Evolutionary conservation across 2,329 filamentous ascomycete species (phyloP), one percentile per base, ranked within the genome.

Genomic region (Botrytis aclada): DNA sequence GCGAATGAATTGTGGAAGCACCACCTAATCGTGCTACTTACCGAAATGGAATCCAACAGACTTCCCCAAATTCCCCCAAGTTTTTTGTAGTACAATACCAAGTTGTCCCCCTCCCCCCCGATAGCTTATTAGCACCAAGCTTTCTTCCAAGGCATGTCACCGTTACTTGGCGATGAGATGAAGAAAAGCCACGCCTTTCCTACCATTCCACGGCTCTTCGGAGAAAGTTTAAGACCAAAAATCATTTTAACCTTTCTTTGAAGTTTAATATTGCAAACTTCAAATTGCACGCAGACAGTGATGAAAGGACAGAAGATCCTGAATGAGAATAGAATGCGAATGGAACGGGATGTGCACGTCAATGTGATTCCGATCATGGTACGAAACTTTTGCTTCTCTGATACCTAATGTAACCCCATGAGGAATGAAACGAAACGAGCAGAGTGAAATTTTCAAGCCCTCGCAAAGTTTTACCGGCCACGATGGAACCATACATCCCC

Each of bases 51-150:
- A 47, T 47, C 43, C 63, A 47, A 47, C 41, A 32, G 29, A 37
- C 9, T 63, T 41, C 37, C 56, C 67, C 51, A 60, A 60, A 61
- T 25, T 34, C 56, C 56, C 29, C 43, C 47, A 70, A n/a, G 51
- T 64, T 64, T 39, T 18, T 25, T 3, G 54, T 61, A 37, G 51
- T 22, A 61, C 67, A 37, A 29, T 32, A 61, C 67, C 29, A 45
- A 64, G 41, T 43, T 29, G 37, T 32, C 32, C 43, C 47, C 45
- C 45, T 47, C 8, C 22, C 45, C 65, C 66, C 58, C 58, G 39
- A 58, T 56, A 64, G 69, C 69, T 71, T 71, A 71, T 64, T 61
- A 43, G 43, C 43, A 71, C 60, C 69, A 71, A 71, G 69, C 69
- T 71, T 71, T 71, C n/a, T 54, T 66, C 56, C 69, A 64, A 71